These are phyloP conservation scores for Typha latifolia DNA, from an alignment of 176 grass and related monocot species.

Conservation along the genomic window DNA sequence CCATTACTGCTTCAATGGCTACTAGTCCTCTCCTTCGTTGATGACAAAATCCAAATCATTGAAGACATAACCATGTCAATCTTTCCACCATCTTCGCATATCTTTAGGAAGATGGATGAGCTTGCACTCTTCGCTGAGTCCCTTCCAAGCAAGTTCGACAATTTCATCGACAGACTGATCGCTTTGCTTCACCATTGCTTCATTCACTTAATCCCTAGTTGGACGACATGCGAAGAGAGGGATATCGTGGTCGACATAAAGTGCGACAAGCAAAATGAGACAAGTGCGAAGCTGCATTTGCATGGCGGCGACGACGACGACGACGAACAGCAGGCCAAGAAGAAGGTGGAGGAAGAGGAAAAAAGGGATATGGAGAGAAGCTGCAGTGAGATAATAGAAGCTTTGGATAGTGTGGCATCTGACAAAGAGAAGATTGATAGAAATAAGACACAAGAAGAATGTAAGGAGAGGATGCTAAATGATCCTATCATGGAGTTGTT, in stretches of 20 bases:
- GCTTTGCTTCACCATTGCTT: not conserved
- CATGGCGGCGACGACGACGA: no score
- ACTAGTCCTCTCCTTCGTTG: conserved; percentile 13
- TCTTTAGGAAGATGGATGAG: conserved; percentile 10
- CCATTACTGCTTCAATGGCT: conserved; percentile 22
- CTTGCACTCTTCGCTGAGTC: conserved; percentile 16
- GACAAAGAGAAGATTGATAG: no score
- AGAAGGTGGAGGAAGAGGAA: not conserved
- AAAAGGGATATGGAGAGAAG: not conserved
- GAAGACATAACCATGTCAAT: conserved; percentile 16
- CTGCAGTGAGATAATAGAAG: not conserved
- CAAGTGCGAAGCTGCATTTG: no score
- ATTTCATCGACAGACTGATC: conserved; percentile 4
- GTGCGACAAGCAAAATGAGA: not conserved
- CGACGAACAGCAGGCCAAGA: no score
- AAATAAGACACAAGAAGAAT: no score
- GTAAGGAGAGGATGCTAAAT: not conserved
- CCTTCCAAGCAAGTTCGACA: conserved; percentile 19
- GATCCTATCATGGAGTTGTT: conserved; percentile 11
- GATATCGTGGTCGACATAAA: not conserved
- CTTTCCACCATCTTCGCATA: not conserved
- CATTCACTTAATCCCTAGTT: not conserved
- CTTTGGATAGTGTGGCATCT: not conserved
- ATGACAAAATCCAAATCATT: conserved; percentile 1
- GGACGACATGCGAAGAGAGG: not conserved